phyloP scores from a whole-genome alignment of 331 rosid genomes.

The Telfairia occidentalis region DNA sequence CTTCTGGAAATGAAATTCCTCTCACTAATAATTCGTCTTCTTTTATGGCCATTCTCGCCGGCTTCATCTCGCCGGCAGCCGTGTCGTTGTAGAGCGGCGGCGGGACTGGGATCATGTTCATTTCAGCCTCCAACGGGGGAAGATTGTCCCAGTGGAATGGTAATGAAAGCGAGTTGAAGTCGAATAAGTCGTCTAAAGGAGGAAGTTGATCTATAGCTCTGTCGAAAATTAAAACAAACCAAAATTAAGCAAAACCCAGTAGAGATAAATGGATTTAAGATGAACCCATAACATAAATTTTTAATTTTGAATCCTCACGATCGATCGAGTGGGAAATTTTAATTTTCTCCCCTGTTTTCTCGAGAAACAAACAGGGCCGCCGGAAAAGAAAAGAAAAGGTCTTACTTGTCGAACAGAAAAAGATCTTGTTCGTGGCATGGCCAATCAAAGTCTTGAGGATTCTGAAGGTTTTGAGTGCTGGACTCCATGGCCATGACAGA shows the following conservation, averaged over 20 bases:
- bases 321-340: neutral
- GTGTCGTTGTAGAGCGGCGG: conserved; percentile 6
- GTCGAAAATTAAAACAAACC: neutral
- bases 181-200: conserved; percentile 18
- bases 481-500: conserved; percentile 4
- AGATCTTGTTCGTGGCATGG: conserved; percentile 6
- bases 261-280: neutral
- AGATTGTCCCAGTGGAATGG: conserved; percentile 14
- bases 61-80: conserved; percentile 18
- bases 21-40: too few species aligned
- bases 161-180: conserved; percentile 6
- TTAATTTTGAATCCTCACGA: neutral
- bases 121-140: conserved; percentile 18
- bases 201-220: conserved; percentile 25
- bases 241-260: neutral
- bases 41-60: conserved; percentile 3
- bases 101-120: conserved; percentile 6
- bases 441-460: conserved; percentile 21
- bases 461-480: conserved; percentile 21
- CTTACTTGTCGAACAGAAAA: conserved; percentile 26
- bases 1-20: too few species aligned
- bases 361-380: neutral
- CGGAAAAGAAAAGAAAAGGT: neutral
- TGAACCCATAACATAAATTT: neutral
- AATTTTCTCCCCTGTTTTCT: too few species aligned